Base-by-base conservation (phyloP, 148 eudicot genomes). In the Amaranthus palmeri region DNA sequence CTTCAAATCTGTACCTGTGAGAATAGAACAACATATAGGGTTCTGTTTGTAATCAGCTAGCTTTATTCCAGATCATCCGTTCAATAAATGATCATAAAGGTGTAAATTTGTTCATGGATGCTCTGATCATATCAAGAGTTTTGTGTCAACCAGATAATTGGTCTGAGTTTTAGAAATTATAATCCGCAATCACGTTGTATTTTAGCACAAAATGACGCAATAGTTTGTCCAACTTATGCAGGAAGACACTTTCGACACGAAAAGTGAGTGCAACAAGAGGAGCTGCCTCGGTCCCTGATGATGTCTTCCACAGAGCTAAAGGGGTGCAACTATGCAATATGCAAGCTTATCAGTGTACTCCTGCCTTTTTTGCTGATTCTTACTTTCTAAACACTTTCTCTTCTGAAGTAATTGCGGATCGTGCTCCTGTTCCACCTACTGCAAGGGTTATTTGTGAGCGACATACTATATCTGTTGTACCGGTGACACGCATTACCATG, bases 271-370 rank as follows among this genome's bases (percentile, higher is more conserved):
- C 99, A 40, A 84, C 97, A 15, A 87, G 83, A 49, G 99, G 99
- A 77, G 99, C 99, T 14, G 96, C 90, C 57, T 96, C 97, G 4
- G 99, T 96, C 70, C 99, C 99, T 2, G 97, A 96, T 42, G 97
- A 96, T 48, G 96, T 96, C 60, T 92, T 96, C 83, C 99, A 96
- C 88, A 81, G 89, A 78, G 97, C 99, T 72, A 87, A 81, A 83
- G 99, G 99, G 48, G 92, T 82, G 54, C 96, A 90, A 67, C 76
- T 96, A 48, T 92, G 96, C 87, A 92, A 96, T 84, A 85, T 88
- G 41, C 99, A 96, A 73, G 99, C 99, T n/a, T 80, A 92, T 72
- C 97, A 85, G 69, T 96, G 99, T 72, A 72, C 96, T 18, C 99
- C 99, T 0, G 99, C 99, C 55, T 96, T 71, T 65, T 95, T 92